Evolutionary conservation across 2,329 filamentous ascomycete genomes (phyloP).

Genomic region (Beauveria australis): DNA sequence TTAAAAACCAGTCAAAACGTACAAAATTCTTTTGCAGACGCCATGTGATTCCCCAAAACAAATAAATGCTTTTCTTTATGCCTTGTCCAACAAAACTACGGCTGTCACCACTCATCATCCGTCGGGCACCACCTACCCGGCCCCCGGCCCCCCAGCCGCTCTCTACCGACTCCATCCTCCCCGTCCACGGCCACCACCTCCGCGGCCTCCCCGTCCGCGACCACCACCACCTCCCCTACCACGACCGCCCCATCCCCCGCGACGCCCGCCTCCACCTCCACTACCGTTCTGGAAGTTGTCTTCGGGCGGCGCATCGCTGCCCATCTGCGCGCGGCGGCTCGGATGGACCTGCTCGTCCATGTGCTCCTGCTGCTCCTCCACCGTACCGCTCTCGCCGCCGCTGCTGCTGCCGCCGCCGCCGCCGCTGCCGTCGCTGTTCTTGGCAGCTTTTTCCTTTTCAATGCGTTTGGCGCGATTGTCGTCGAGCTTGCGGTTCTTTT

Average conservation of each 20-base stretch:
- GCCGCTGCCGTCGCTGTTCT: constrained; percentile 23
- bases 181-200: background rate
- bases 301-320: constrained; percentile 17
- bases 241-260: constrained; percentile 1
- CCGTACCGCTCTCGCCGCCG: constrained; percentile 16
- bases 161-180: background rate
- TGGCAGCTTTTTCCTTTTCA: constrained; percentile 35
- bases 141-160: too few relatives aligned
- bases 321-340: constrained; percentile 33
- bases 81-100: background rate
- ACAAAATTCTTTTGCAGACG: background rate
- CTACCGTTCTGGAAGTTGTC: background rate
- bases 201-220: constrained; percentile 2
- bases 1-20: background rate
- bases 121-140: too few relatives aligned
- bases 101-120: too few relatives aligned
- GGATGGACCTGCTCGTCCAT: constrained; percentile 40
- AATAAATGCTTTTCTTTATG: constrained; percentile 7
- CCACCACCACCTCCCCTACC: background rate
- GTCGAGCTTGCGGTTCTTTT: constrained; percentile 79
- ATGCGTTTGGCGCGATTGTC: constrained; percentile 49
- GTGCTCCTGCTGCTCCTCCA: constrained; percentile 20
- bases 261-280: background rate
- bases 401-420: background rate
- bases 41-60: constrained; percentile 1